These are phyloP conservation scores for Paxillus rubicundulus DNA, from an alignment of 768 basidiomycete species.

Conservation along the genomic window DNA sequence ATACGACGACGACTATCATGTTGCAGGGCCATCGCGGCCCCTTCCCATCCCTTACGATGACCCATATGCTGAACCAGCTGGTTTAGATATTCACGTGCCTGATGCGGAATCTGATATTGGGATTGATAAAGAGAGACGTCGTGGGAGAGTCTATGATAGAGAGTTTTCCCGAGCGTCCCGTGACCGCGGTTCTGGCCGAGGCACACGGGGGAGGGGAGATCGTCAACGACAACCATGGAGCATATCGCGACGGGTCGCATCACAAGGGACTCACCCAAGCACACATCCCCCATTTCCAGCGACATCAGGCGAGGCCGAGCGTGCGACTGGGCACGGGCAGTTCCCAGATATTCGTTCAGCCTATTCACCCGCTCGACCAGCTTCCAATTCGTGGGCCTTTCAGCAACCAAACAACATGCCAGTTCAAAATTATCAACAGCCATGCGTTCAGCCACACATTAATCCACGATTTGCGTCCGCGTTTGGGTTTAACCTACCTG, in stretches of 20 bases:
- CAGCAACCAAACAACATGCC: slow-evolving; percentile 5
- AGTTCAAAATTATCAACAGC: slow-evolving; percentile 19
- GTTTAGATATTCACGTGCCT: slow-evolving; percentile 16
- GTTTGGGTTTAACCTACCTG: slow-evolving; percentile 49
- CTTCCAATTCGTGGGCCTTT: slow-evolving; percentile 18
- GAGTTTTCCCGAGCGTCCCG: neutral
- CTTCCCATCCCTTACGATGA: slow-evolving; percentile 76
- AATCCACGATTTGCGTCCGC: slow-evolving; percentile 74
- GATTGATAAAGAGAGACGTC: slow-evolving; percentile 21
- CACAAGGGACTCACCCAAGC: slow-evolving; percentile 30
- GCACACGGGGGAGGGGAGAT: slow-evolving; percentile 25
- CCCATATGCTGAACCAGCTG: slow-evolving; percentile 59
- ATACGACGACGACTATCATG: slow-evolving; percentile 62
- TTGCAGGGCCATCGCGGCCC: slow-evolving; percentile 56
- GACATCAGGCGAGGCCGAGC: slow-evolving; percentile 47
- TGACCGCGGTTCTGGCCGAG: slow-evolving; percentile 26
- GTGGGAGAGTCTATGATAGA: slow-evolving; percentile 16
- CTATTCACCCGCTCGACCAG: slow-evolving; percentile 10
- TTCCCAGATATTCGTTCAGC: slow-evolving; percentile 22
- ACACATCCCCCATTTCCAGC: slow-evolving; percentile 36
- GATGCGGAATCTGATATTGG: neutral
- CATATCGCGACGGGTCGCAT: slow-evolving; percentile 20
- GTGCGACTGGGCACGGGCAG: slow-evolving; percentile 44
- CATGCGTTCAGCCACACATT: slow-evolving; percentile 74
- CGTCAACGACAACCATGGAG: slow-evolving; percentile 15